Base-by-base conservation (phyloP, 257 asterid species). In the Solanum tarapatanum region DNA sequence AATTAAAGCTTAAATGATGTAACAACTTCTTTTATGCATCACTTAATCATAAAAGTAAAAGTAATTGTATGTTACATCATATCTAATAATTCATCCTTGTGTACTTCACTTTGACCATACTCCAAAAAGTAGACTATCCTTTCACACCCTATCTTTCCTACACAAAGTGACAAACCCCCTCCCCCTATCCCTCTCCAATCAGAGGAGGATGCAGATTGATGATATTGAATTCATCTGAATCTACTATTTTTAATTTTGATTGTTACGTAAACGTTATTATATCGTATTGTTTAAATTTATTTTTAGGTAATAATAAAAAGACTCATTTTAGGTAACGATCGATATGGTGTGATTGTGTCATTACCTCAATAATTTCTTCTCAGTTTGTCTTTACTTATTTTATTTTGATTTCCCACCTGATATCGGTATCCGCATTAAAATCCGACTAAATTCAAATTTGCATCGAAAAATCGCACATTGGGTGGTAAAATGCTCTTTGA, bases 391-490 rank as follows among this genome's bases (percentile, higher is more conserved):
- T 35, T 35, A 35, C 0, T 35, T 35, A 35, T 51, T 51, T 51
- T 37, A 32, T 32, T 32, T 32, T 32, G 35, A 32, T 32, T 35
- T 35, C 0, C 13, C 9, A 51, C 23, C 0, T 16, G n/a, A n/a
- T n/a, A n/a, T 0, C 0, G 23, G 62, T 51, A 16, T 0, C 1
- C 0, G 3, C 21, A 51, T 51, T 45, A 3, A 0, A 51, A 0
- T 51, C 0, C 0, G 9, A 51, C 0, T 48, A 51, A 51, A 51
- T 16, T 51, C 8, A 0, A 51, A 51, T 51, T 6, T 51, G 4
- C 4, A 6, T 51, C 0, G 0, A 51, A 51, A 51, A 51, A 16
- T 16, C 1, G 8, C n/a, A 16, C 1, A 51, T 51, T 17, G 23
- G 3, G 0, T 51, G 23, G n/a, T 51, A 51, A 51, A 16, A 0